Evolutionary conservation across 768 basidiomycete genomes (phyloP).

Genomic region (Neoboletus subvelutipes): DNA sequence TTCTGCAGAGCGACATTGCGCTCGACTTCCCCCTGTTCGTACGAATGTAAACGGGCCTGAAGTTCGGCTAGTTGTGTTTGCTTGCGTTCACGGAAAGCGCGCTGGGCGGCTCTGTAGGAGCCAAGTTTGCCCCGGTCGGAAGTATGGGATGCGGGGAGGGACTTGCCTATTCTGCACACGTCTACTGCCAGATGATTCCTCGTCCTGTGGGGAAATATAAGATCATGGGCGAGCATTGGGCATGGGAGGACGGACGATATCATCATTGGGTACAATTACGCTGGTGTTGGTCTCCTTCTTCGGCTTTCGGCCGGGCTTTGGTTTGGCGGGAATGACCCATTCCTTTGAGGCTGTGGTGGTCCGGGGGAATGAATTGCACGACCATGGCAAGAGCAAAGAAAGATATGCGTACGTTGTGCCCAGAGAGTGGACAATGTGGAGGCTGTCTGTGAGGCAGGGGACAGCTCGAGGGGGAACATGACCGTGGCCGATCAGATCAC

Average conservation of each 20-base stretch:
- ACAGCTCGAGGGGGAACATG: slow-evolving; percentile 32
- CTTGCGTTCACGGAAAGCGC: slow-evolving; percentile 87
- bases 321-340: slow-evolving; percentile 85
- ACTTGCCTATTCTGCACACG: slow-evolving; percentile 75
- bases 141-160: neutral
- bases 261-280: slow-evolving; percentile 36
- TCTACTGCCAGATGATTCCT: slow-evolving; percentile 56
- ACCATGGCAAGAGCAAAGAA: neutral
- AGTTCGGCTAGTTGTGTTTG: slow-evolving; percentile 86
- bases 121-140: slow-evolving; percentile 7
- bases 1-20: slow-evolving; percentile 82
- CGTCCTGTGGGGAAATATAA: slow-evolving; percentile 26
- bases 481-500: slow-evolving; percentile 24
- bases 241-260: slow-evolving; percentile 44
- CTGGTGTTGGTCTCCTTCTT: slow-evolving; percentile 57
- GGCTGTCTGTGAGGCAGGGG: slow-evolving; percentile 28
- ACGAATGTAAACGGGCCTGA: slow-evolving; percentile 79
- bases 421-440: slow-evolving; percentile 60
- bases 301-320: slow-evolving; percentile 85
- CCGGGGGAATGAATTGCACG: neutral
- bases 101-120: slow-evolving; percentile 72
- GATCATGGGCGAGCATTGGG: slow-evolving; percentile 2
- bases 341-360: slow-evolving; percentile 70
- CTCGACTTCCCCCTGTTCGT: slow-evolving; percentile 90
- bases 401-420: slow-evolving; percentile 61